phyloP scores from a whole-genome alignment of 768 basidiomycete species.

The Lentinula raphanica region DNA sequence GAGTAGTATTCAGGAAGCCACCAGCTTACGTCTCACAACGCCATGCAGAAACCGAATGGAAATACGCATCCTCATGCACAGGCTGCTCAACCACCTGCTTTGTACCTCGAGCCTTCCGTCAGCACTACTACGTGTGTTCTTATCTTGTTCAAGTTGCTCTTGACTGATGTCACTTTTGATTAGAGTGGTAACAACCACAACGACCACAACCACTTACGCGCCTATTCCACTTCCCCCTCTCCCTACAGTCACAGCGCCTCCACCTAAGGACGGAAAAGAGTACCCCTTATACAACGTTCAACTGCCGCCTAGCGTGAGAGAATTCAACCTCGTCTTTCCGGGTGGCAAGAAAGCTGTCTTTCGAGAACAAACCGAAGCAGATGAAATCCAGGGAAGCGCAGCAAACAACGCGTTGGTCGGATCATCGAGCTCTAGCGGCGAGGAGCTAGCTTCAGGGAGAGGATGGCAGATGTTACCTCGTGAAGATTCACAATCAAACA shows the following conservation, averaged over 20 bases:
- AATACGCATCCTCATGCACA: neutral
- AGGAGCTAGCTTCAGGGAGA: constrained; percentile 55
- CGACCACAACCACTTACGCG: constrained; percentile 84
- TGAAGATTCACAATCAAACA: constrained; percentile 52
- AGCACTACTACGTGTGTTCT: constrained; percentile 75
- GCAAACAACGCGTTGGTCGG: constrained; percentile 23
- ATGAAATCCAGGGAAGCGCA: constrained; percentile 55
- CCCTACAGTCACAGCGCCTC: constrained; percentile 51
- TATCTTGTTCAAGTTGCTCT: neutral
- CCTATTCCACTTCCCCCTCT: constrained; percentile 79
- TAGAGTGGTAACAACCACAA: constrained; percentile 88
- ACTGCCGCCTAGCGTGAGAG: constrained; percentile 67
- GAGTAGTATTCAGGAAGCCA: neutral
- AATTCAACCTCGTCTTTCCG: constrained; percentile 76
- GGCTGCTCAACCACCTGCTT: neutral
- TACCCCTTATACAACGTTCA: constrained; percentile 75
- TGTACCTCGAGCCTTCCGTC: constrained; percentile 63
- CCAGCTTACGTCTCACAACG: neutral
- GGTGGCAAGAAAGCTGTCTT: constrained; percentile 79
- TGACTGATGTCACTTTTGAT: constrained; percentile 18
- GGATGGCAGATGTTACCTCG: constrained; percentile 71
- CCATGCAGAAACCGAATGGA: constrained; percentile 1
- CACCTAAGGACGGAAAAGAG: constrained; percentile 69
- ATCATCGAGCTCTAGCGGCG: constrained; percentile 25
- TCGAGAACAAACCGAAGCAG: constrained; percentile 57